phyloP scores from a whole-genome alignment of 768 basidiomycete genomes.

The Boletellus ananiceps region DNA sequence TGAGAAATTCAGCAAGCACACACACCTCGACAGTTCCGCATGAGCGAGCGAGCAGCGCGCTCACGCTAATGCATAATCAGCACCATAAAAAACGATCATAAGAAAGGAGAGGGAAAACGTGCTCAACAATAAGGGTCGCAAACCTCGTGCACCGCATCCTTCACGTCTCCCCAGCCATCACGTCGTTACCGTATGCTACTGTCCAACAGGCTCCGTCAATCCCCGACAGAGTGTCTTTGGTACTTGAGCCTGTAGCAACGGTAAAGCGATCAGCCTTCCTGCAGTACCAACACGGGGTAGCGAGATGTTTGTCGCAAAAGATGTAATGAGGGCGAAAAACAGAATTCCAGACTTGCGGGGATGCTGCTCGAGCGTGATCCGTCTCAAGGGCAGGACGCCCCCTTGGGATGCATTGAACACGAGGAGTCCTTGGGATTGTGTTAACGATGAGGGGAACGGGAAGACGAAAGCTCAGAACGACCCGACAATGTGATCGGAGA shows the following conservation, averaged over 20 bases:
- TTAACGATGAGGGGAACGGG: too few relatives aligned
- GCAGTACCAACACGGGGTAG: conserved; percentile 50
- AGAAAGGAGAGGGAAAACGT: not conserved
- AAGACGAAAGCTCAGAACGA: conserved; percentile 28
- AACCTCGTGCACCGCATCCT: conserved; percentile 19
- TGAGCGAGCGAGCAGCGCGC: conserved; percentile 59
- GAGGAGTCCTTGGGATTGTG: too few relatives aligned
- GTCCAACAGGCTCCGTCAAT: conserved; percentile 33
- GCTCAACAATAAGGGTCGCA: conserved; percentile 13
- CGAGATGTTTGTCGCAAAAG: too few relatives aligned
- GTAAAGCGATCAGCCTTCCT: conserved; percentile 33
- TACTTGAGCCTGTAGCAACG: conserved; percentile 18
- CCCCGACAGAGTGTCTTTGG: conserved; percentile 32
- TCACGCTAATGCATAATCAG: not conserved
- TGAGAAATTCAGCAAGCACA: conserved; percentile 52
- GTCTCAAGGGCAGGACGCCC: too few relatives aligned
- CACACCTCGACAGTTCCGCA: conserved; percentile 78
- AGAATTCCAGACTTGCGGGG: too few relatives aligned
- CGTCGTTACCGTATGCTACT: conserved; percentile 48
- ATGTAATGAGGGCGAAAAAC: too few relatives aligned
- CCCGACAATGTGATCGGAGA: too few relatives aligned
- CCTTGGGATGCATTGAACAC: too few relatives aligned
- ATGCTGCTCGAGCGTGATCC: too few relatives aligned
- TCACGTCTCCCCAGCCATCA: too few relatives aligned
- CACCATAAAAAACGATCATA: not conserved